Percentiles rank a stretch among this genome's conserved stretches.
Evolutionary conservation across 805 yeast genomes (phyloP).

Genomic region (Peterozyma xylosa): DNA sequence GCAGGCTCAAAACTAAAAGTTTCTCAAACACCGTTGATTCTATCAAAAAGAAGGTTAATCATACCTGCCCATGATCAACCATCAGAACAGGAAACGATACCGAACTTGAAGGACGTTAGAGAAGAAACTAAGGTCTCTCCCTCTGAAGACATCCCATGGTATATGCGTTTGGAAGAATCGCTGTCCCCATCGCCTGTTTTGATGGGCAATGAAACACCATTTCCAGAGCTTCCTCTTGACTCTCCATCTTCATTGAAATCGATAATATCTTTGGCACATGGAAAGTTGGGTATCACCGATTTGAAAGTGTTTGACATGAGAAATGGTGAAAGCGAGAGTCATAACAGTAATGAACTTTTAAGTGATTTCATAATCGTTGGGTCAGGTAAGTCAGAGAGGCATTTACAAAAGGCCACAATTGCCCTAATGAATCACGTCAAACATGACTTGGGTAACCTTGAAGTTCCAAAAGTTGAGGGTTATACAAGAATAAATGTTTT

Average conservation of each 20-base stretch:
- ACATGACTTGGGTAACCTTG: slow-evolving; percentile 26
- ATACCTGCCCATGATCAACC: neutral
- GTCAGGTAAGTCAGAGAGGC: slow-evolving; percentile 73
- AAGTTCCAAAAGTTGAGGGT: slow-evolving; percentile 62
- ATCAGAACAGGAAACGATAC: no score
- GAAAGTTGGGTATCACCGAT: slow-evolving; percentile 60
- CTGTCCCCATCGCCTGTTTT: slow-evolving; percentile 12
- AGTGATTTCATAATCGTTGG: slow-evolving; percentile 53
- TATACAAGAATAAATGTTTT: slow-evolving; percentile 50
- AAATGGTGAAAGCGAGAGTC: slow-evolving; percentile 18
- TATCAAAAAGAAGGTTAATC: neutral
- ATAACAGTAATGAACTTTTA: slow-evolving; percentile 26
- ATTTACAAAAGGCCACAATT: slow-evolving; percentile 61
- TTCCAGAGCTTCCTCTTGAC: slow-evolving; percentile 54
- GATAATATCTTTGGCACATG: slow-evolving; percentile 39
- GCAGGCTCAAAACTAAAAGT: no score
- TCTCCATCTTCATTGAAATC: slow-evolving; percentile 46
- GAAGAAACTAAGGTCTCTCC: neutral
- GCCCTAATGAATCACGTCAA: slow-evolving; percentile 56
- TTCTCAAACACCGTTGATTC: no score
- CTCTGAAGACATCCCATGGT: slow-evolving; percentile 16
- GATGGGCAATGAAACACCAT: slow-evolving; percentile 9
- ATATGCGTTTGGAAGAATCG: slow-evolving; percentile 23
- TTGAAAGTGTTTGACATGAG: slow-evolving; percentile 60
- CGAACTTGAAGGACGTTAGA: neutral